Evolutionary conservation across 495 filamentous ascomycete species (phyloP).

Genomic region (Penicillium arizonense): DNA sequence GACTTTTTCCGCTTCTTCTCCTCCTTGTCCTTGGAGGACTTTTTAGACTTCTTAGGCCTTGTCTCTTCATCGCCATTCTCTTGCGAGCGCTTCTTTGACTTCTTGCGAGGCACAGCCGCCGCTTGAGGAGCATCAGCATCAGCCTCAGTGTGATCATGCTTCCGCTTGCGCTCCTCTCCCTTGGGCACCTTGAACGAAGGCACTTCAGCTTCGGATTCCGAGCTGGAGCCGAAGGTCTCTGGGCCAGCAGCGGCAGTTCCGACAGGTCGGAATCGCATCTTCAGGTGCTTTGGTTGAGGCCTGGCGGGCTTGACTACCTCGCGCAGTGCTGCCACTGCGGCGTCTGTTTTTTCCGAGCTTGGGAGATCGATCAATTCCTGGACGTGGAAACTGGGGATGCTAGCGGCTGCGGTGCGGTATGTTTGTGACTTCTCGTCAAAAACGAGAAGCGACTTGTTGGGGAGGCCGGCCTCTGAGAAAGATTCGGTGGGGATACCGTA

Average conservation of each 20-base stretch:
- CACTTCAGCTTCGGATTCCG: slow-evolving; percentile 45
- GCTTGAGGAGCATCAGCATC: slow-evolving; percentile 33
- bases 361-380: slow-evolving; percentile 43
- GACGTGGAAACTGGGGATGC: slow-evolving; percentile 44
- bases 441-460: slow-evolving; percentile 34
- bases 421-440: slow-evolving; percentile 36
- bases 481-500: slow-evolving; percentile 48
- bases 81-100: slow-evolving; percentile 42
- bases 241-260: slow-evolving; percentile 45
- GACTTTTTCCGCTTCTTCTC: slow-evolving; percentile 47
- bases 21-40: slow-evolving; percentile 39
- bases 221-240: slow-evolving; percentile 48
- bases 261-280: slow-evolving; percentile 59
- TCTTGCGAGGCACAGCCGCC: slow-evolving; percentile 35
- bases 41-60: slow-evolving; percentile 37
- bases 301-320: slow-evolving; percentile 41
- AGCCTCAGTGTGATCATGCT: slow-evolving; percentile 38
- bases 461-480: slow-evolving; percentile 30
- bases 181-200: slow-evolving; percentile 40
- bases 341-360: slow-evolving; percentile 26
- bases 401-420: slow-evolving; percentile 29
- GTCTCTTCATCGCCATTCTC: slow-evolving; percentile 17
- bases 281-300: slow-evolving; percentile 56
- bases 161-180: slow-evolving; percentile 39
- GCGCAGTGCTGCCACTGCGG: slow-evolving; percentile 34